Evolutionary conservation across 345 rosid species (phyloP).

Genomic region (Iberis pinnata): DNA sequence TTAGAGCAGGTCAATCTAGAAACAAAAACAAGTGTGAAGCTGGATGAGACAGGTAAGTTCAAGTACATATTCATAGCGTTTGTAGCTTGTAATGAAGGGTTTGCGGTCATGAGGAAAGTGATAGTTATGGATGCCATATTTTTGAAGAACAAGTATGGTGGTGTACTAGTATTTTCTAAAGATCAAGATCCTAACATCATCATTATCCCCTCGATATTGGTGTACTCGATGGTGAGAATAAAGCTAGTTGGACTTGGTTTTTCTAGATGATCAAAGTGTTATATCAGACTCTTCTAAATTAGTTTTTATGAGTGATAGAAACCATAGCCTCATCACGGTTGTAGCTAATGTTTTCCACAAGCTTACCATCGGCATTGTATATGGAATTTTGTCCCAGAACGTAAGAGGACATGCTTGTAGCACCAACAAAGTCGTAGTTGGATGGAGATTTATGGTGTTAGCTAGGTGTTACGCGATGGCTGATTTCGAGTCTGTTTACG

Average conservation of each 20-base stretch:
- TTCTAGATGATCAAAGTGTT: background rate
- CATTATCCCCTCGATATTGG: background rate
- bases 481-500: background rate
- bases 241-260: background rate
- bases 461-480: background rate
- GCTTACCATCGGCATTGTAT: background rate
- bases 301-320: background rate
- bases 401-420: background rate
- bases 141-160: background rate
- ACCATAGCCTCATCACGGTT: no score
- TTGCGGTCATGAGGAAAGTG: background rate
- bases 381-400: background rate
- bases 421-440: background rate
- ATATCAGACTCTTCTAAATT: background rate
- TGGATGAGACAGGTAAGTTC: background rate
- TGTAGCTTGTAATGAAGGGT: background rate
- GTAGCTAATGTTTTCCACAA: no score
- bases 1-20: no score
- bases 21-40: no score
- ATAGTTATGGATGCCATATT: background rate
- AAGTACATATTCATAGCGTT: background rate
- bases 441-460: background rate
- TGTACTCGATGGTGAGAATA: no score
- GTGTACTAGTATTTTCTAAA: background rate
- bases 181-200: background rate